Evolutionary conservation across 306 rosid species (phyloP).

Genomic region (Glycine soja): DNA sequence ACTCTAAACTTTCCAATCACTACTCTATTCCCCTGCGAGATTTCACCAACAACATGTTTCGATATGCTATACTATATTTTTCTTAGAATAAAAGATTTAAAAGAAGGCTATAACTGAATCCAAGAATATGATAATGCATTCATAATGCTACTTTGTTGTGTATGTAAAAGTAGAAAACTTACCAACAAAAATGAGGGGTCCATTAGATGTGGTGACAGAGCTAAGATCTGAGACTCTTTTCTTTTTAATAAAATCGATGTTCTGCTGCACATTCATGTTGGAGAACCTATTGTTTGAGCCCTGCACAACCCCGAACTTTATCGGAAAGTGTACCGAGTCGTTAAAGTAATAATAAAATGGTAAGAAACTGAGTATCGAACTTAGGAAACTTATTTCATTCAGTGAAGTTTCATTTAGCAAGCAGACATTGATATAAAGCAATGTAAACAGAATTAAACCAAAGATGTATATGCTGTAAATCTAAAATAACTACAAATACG

Average conservation of each 20-base stretch:
- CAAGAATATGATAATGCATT: neutral
- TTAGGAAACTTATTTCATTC: too few species aligned
- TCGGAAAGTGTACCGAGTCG: too few species aligned
- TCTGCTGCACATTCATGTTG: slow-evolving; percentile 55
- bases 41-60: slow-evolving; percentile 12
- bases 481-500: too few species aligned
- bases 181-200: slow-evolving; percentile 71
- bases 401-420: too few species aligned
- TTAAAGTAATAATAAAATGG: too few species aligned
- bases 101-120: neutral
- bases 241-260: slow-evolving; percentile 49
- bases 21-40: slow-evolving; percentile 68
- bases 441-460: too few species aligned
- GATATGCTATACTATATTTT: neutral
- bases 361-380: too few species aligned
- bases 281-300: slow-evolving; percentile 50
- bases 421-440: too few species aligned
- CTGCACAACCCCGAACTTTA: too few species aligned
- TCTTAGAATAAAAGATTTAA: slow-evolving; percentile 1
- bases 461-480: too few species aligned
- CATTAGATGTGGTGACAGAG: slow-evolving; percentile 53
- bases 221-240: slow-evolving; percentile 58
- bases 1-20: slow-evolving; percentile 47
- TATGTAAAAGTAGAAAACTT: slow-evolving; percentile 19
- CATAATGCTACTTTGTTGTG: neutral